Conservation (phyloP, 805 yeast genomes). For the Metschnikowia koreensis region DNA sequence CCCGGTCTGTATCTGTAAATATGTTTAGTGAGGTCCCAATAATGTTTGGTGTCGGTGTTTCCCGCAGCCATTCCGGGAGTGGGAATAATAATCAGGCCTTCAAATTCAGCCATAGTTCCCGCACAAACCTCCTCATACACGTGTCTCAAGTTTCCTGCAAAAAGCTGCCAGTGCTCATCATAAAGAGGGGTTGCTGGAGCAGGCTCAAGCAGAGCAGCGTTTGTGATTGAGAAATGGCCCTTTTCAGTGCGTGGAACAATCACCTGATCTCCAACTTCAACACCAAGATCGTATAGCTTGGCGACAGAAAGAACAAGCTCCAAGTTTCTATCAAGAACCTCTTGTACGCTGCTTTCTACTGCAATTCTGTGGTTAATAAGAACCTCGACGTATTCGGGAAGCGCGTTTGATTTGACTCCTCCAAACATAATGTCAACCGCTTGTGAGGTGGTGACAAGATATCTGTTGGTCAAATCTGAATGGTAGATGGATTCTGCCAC, state of each 20-base stretch:
- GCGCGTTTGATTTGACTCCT: conserved; percentile 39
- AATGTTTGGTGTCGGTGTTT: conserved; percentile 67
- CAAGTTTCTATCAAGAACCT: conserved; percentile 20
- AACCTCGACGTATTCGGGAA: conserved; percentile 33
- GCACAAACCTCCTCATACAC: conserved; percentile 45
- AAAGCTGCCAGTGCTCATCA: conserved; percentile 38
- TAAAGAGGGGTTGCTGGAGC: conserved; percentile 18
- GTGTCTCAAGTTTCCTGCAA: conserved; percentile 45
- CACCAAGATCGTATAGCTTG: conserved; percentile 7
- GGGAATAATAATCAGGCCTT: conserved; percentile 32
- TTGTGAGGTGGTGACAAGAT: conserved; percentile 34
- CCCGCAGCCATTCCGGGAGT: conserved; percentile 66
- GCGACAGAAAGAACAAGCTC: conserved; percentile 28
- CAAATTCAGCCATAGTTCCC: conserved; percentile 23
- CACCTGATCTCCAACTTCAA: conserved; percentile 8
- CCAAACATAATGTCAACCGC: conserved; percentile 34
- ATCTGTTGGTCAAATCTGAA: conserved; percentile 22
- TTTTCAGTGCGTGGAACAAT: neutral
- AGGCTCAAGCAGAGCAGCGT: conserved; percentile 8
- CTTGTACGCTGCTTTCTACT: conserved; percentile 27
- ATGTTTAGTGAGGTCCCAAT: conserved; percentile 59
- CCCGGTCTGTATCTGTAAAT: conserved; percentile 62
- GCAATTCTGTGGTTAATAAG: conserved; percentile 37
- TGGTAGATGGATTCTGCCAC: conserved; percentile 19
- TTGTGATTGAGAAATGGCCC: conserved; percentile 6